Evolutionary conservation across 176 grass and related monocot species (phyloP), one percentile per base, ranked within the genome.

Genomic region (Elymus sibiricus): DNA sequence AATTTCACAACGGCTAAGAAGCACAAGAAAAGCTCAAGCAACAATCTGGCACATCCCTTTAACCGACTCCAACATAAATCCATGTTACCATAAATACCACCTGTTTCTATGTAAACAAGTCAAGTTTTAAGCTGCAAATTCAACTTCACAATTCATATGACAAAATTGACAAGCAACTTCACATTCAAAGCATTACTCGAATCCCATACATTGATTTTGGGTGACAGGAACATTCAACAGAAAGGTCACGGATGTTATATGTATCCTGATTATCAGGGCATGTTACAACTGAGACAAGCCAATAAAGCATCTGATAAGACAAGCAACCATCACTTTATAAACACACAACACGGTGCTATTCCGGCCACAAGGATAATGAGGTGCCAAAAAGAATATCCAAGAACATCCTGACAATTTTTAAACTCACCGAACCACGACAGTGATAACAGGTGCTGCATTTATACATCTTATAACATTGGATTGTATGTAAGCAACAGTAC

Each of bases 391-490:
- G 7, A 53, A 70, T 63, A 24, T 43, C 2, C 25, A 77, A 68
- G 79, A 67, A 82, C 17, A 83, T 11, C 43, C 2, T 27, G 1
- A 43, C 8, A 12, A 76, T 68, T 46, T 78, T 83, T 60, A 9
- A 75, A 28, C 46, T 15, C 3, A 58, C 28, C 5, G 11, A 87
- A 69, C 7, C 28, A 62, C 6, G 49, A 53, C 6, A 53, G 70
- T 9, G 17, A 78, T 58, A 79, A 39, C 55, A 79, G 56, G 31
- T 71, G 34, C 9, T 51, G n/a, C 67, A 79, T 63, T 29, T 56
- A 61, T 62, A 88, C 72, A 78, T 78, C 34, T 78, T 39, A 64
- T 56, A 78, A 84, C 21, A 87, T 1, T 66, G 14, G 70, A 79
- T 55, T 53, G 76, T 40, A 84, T 24, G 24, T 17, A 49, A 27